These are phyloP conservation scores for Brasilioporus rufonigricans DNA, from an alignment of 768 basidiomycete species.

Conservation along the genomic window DNA sequence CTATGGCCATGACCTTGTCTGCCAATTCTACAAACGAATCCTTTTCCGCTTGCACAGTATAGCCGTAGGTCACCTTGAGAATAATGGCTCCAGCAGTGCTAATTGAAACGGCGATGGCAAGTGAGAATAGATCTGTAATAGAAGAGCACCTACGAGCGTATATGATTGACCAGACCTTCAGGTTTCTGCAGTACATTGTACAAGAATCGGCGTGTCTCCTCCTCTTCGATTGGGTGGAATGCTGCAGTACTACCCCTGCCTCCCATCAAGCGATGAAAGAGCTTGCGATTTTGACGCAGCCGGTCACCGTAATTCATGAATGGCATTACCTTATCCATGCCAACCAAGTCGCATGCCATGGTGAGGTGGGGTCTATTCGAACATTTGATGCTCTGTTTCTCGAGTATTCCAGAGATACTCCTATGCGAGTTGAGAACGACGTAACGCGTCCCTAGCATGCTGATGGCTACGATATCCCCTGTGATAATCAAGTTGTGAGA, in stretches of 20 bases:
- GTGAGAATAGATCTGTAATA: background rate
- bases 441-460: conserved; percentile 44
- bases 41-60: conserved; percentile 32
- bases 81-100: conserved; percentile 27
- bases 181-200: conserved; percentile 13
- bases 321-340: background rate
- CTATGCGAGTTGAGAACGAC: conserved; percentile 48
- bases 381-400: conserved; percentile 51
- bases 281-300: conserved; percentile 17
- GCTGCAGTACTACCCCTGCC: conserved; percentile 2
- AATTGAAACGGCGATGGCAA: background rate
- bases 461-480: conserved; percentile 20
- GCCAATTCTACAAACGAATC: conserved; percentile 38
- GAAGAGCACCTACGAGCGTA: conserved; percentile 18
- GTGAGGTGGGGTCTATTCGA: conserved; percentile 29
- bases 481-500: conserved; percentile 13
- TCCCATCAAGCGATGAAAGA: conserved; percentile 8
- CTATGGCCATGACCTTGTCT: conserved; percentile 18
- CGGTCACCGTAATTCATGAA: conserved; percentile 8
- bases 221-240: conserved; percentile 19
- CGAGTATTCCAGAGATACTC: conserved; percentile 47
- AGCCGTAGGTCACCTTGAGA: conserved; percentile 42
- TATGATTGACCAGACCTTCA: conserved; percentile 11
- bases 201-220: conserved; percentile 19
- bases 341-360: conserved; percentile 24